A percentile compares a stretch with the other conserved stretches of the same genome.
phyloP scores from a whole-genome alignment of 116 monocot species.

The Dioscorea cayenensis region DNA sequence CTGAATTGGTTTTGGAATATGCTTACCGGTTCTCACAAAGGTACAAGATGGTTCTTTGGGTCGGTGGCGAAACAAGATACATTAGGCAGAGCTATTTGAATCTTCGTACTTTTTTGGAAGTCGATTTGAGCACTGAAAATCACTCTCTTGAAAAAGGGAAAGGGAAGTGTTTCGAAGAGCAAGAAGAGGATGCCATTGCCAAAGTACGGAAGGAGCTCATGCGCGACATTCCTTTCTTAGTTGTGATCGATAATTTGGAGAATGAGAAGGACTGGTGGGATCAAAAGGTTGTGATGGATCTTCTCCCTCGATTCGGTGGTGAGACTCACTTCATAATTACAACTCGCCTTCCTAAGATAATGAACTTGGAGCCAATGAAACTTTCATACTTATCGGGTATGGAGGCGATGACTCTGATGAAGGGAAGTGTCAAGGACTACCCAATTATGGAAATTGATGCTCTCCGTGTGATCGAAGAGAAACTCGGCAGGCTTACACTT shows the following conservation, averaged over 20 bases:
- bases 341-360: constrained; percentile 63
- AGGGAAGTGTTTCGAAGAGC: constrained; percentile 73
- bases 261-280: constrained; percentile 96
- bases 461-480: constrained; percentile 69
- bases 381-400: constrained; percentile 75
- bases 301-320: constrained; percentile 80
- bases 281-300: constrained; percentile 53
- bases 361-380: constrained; percentile 85
- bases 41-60: constrained; percentile 89
- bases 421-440: constrained; percentile 60
- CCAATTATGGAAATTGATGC: constrained; percentile 68
- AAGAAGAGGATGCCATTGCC: constrained; percentile 72
- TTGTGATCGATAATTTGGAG: constrained; percentile 84
- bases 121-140: constrained; percentile 54
- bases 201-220: constrained; percentile 71
- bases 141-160: constrained; percentile 56
- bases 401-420: constrained; percentile 82
- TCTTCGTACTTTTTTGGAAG: constrained; percentile 56
- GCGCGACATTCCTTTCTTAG: constrained; percentile 71
- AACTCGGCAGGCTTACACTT: constrained; percentile 70
- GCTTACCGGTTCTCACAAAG: constrained; percentile 74
- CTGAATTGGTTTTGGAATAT: constrained; percentile 77
- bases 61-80: constrained; percentile 73
- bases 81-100: constrained; percentile 79
- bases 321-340: constrained; percentile 86